Base-by-base conservation (phyloP, 1,284 basidiomycete genomes). In the Boletus albobrunnescens region DNA sequence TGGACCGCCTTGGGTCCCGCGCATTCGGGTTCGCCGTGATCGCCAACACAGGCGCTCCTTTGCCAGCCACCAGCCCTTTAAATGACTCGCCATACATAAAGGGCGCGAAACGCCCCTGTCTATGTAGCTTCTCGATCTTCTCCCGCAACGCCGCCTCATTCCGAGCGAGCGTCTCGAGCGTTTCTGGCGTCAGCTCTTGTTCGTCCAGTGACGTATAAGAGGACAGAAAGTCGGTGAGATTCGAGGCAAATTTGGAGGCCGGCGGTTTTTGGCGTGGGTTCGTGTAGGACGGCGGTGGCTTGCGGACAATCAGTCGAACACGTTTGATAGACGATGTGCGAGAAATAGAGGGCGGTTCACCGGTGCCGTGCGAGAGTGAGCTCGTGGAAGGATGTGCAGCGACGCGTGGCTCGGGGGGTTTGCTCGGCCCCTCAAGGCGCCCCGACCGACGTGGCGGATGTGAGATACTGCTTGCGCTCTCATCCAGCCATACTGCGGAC, bases 191-290 rank as follows among this genome's bases (percentile, higher is more conserved):
- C 7, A 79, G 62, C 10, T 81, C 80, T n/a, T 73, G 68, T 36
- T 70, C 75, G 44, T 76, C 66, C 6, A 83, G 55, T 3, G 64
- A 68, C 19, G 60, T 69, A 60, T 83, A 93, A 0, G 89, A 90
- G 0, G 71, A 63, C 12, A 94, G 65, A 39, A 84, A 75, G 0
- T 68, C 55, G 5, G 67, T 53, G 14, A 92, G 61, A 1, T 84
- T 84, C 2, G 73, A 73, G 11, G 72, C 74, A 54, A 77, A 75
- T 37, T 69, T 71, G 0, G 79, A 70, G 0, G 65, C 67, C 0
- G 74, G 71, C 2, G 87, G 84, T 12, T 72, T 71, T 63, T 94
- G 91, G 13, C 58, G 60, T 0, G 87, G 89, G 58, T 84, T 77
- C 1, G 89, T 80, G 48, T 84, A 76, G 2, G 69, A 63, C 9